Evolutionary conservation across 2,329 filamentous ascomycete species (phyloP), one percentile per base, ranked within the genome.

Genomic region (Cytospora leucostoma): DNA sequence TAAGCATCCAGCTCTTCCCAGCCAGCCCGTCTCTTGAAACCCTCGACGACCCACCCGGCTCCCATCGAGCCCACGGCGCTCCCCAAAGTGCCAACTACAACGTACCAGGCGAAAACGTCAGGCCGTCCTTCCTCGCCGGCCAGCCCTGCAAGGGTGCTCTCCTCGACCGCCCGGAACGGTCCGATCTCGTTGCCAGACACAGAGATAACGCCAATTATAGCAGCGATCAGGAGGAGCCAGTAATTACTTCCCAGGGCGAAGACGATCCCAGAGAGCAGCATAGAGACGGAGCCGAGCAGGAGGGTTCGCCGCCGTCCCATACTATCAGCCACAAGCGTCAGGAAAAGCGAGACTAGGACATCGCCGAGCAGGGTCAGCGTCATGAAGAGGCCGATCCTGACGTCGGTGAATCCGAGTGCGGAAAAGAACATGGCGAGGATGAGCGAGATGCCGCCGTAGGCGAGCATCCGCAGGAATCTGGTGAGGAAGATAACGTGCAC

Each of bases 61-160:
- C 77, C 74, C 52, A 87, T 74, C 64, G 85, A 81, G 1, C 88
- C 88, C 17, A 83, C 77, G 0, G 88, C 87, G 0, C 82, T 80
- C 0, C 88, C 88, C 0, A 84, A 81, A 0, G 80, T 82, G 3
- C 88, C 88, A 1, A 79, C 72, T 7, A 88, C 76, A 7, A 77
- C 82, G 68, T 88, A 88, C 85, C 85, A 88, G 4, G 85, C 85
- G 65, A 84, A 88, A 34, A 88, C 76, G 68, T 88, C 84, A 62
- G 80, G 78, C 52, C 84, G 73, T 3, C 76, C 74, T 2, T 74
- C 72, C 5, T 77, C 68, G 0, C 74, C 70, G 0, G 82, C 85
- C 4, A 88, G 75, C 50, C 87, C 84, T 4, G 85, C 84, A 2
- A 88, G 74, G 6, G 82, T 81, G 17, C 82, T 85, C 72, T 88